These are phyloP conservation scores for Trypanosoma conorhini DNA, from an alignment of 208 protist species.

Conservation along the genomic window DNA sequence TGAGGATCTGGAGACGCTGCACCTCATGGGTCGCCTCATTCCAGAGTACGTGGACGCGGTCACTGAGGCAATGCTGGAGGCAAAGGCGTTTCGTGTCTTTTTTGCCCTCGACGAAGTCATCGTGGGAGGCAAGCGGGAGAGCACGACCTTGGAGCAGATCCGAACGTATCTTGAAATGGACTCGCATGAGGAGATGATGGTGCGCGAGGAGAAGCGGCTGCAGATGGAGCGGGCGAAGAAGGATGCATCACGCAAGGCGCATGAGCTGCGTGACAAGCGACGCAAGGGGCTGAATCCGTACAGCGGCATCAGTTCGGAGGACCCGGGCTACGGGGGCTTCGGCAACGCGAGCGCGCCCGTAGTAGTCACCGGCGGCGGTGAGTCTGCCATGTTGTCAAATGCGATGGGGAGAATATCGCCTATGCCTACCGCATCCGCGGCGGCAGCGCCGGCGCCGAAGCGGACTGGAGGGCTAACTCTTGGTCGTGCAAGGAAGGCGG, in stretches of 20 bases:
- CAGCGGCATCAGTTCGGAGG: conserved; percentile 77
- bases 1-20: conserved; percentile 97
- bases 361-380: neutral
- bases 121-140: conserved; percentile 94
- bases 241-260: conserved; percentile 82
- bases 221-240: conserved; percentile 93
- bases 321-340: conserved; percentile 41
- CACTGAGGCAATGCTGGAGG: conserved; percentile 77
- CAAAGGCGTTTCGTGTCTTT: conserved; percentile 93
- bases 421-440: neutral
- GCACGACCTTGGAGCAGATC: conserved; percentile 94
- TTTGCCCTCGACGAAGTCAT: conserved; percentile 99
- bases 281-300: conserved; percentile 54
- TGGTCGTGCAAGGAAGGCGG: conserved; percentile 63
- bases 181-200: conserved; percentile 95
- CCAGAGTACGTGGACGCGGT: conserved; percentile 87
- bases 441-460: conserved; percentile 18
- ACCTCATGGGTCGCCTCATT: conserved; percentile 91
- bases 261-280: conserved; percentile 74
- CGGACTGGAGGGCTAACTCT: conserved; percentile 69
- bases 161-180: conserved; percentile 97
- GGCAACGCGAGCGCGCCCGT: conserved; percentile 27
- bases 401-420: neutral
- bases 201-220: conserved; percentile 73
- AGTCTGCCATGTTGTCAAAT: neutral